Evolutionary conservation across 2,329 filamentous ascomycete species (phyloP).

Genomic region (Curvularia verruculosa): DNA sequence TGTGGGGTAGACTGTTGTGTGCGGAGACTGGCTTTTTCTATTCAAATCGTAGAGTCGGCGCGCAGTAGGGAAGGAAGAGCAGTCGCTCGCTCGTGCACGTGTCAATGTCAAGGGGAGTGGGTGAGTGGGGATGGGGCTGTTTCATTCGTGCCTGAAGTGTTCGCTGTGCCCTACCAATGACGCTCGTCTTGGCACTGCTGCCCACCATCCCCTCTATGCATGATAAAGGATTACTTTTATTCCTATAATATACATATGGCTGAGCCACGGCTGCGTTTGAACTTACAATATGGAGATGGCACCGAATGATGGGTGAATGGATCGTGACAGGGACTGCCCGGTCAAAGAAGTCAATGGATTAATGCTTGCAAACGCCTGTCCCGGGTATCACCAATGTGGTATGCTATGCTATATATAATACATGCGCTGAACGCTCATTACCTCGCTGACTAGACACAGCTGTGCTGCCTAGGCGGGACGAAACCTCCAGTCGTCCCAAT

Average conservation of each 20-base stretch:
- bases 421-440: slow-evolving; percentile 15
- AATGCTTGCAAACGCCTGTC: slow-evolving; percentile 20
- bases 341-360: slow-evolving; percentile 9
- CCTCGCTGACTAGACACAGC: slow-evolving; percentile 19
- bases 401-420: slow-evolving; percentile 31
- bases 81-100: slow-evolving; percentile 13
- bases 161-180: slow-evolving; percentile 24
- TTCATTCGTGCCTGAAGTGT: slow-evolving; percentile 24
- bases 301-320: not conserved
- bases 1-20: slow-evolving; percentile 33
- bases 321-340: slow-evolving; percentile 3
- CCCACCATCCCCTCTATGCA: slow-evolving; percentile 7
- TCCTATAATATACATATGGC: not conserved
- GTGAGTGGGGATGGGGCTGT: slow-evolving; percentile 16
- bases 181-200: slow-evolving; percentile 15
- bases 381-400: slow-evolving; percentile 31
- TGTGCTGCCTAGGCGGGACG: slow-evolving; percentile 35
- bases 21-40: slow-evolving; percentile 6
- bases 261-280: not conserved
- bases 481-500: slow-evolving; percentile 49
- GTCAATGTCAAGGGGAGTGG: slow-evolving; percentile 12
- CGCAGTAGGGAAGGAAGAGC: slow-evolving; percentile 1
- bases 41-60: slow-evolving; percentile 5
- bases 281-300: not conserved
- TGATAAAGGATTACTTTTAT: not conserved